Evolutionary conservation across 1,284 basidiomycete genomes (phyloP), one percentile per base, ranked within the genome.

Genomic region (Retiboletus flavoniger): DNA sequence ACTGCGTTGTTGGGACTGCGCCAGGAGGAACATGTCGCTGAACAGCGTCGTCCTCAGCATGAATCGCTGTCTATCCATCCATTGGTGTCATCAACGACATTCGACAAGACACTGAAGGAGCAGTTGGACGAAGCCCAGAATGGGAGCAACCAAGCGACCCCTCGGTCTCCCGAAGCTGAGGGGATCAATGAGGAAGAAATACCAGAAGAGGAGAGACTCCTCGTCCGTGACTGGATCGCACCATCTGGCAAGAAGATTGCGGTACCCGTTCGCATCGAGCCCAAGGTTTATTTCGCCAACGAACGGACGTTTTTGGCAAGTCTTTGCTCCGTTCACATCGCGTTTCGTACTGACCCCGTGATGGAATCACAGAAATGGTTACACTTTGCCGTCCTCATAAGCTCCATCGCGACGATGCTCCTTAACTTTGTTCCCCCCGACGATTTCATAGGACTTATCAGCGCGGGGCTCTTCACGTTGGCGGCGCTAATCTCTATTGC

Each of bases 261-360:
- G 1, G 83, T 99, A 1, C 95, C 96, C 34, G 88, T 99, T 32
- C 84, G 96, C 49, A 83, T 99, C 53, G 96, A 99, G 74, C 96
- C 96, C 35, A 99, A 99, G 75, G 95, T 97, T 7, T 97, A 97
- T 69, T 99, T 98, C 71, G 96, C 96, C 3, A 91, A 92, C 44
- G 96, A 98, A 72, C 80, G 94, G 55, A 95, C 93, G n/a, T 93
- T 91, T 77, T 68, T 92, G 70, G 89, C 89, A 66, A 68, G 84
- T 73, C 50, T 24, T 55, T 62, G 28, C n/a, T 52, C 54, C n/a
- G 26, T 46, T 45, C 7, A 8, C 19, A 48, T 63, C 47, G 50
- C 21, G 13, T 47, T 31, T 45, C 31, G 28, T 32, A 34, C 53
- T 70, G 41, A 70, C 14, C 4, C 10, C 43, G 32, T 14, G 17